phyloP scores from a whole-genome alignment of 768 basidiomycete species.

The Naganishia kalamii region DNA sequence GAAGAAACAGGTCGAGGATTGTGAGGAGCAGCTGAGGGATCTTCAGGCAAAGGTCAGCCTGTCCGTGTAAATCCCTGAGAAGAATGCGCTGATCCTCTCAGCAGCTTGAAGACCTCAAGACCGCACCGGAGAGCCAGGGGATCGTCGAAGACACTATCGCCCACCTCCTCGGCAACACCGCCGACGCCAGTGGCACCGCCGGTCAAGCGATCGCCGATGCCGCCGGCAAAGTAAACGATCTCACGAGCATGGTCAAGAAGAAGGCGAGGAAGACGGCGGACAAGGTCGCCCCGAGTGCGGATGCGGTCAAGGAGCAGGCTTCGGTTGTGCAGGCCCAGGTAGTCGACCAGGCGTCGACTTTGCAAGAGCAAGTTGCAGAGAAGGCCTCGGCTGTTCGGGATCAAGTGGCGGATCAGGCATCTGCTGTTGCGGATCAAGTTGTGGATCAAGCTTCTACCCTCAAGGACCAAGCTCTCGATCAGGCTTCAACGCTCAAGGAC shows the following conservation, averaged over 20 bases:
- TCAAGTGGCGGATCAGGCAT: slow-evolving; percentile 6
- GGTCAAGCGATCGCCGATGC: slow-evolving; percentile 25
- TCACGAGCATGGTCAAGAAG: slow-evolving; percentile 78
- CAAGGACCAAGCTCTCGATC: background rate
- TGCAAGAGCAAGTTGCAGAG: background rate
- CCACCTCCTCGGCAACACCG: slow-evolving; percentile 33
- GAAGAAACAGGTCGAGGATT: slow-evolving; percentile 71
- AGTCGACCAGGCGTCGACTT: background rate
- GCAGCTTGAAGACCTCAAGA: slow-evolving; percentile 85
- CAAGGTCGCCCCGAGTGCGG: slow-evolving; percentile 17
- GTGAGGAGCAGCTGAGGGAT: slow-evolving; percentile 69
- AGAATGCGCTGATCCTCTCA: background rate
- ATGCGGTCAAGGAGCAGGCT: background rate
- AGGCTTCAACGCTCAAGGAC: background rate
- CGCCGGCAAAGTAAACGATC: slow-evolving; percentile 63
- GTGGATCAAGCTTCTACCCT: background rate
- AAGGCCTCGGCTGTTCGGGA: background rate
- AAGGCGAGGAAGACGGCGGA: slow-evolving; percentile 55
- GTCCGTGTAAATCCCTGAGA: background rate
- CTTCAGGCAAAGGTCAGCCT: slow-evolving; percentile 67
- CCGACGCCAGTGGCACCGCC: slow-evolving; percentile 25
- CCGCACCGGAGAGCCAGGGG: slow-evolving; percentile 54
- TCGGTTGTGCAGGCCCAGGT: background rate
- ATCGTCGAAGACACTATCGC: slow-evolving; percentile 41
- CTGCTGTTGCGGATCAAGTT: background rate